These are phyloP conservation scores for Vairimorpha apis DNA, from an alignment of 371 early-diverging fungal species.

Conservation along the genomic window DNA sequence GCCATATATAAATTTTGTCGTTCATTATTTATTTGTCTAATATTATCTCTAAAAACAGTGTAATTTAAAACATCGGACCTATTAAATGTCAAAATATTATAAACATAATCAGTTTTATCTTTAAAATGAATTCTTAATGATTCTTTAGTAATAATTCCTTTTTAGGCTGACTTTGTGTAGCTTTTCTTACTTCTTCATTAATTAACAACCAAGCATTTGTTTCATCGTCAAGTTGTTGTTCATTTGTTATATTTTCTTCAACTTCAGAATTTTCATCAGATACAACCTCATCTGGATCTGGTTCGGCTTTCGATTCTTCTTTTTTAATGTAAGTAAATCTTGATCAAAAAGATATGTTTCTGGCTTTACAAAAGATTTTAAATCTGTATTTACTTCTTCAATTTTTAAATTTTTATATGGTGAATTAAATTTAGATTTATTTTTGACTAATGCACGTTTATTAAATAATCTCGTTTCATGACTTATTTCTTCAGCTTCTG, in stretches of 20 bases:
- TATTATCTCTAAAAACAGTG: conserved; percentile 57
- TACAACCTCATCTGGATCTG: neutral
- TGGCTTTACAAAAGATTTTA: neutral
- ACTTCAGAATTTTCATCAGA: neutral
- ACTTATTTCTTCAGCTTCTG: conserved; percentile 9
- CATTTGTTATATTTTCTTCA: neutral
- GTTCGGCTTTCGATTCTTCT: neutral
- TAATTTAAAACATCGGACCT: conserved; percentile 49
- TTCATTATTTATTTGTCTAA: conserved; percentile 61
- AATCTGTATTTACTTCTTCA: no score
- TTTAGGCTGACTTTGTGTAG: conserved; percentile 9
- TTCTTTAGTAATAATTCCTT: conserved; percentile 45
- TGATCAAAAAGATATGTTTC: neutral
- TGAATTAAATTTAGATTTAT: neutral
- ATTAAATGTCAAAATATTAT: conserved; percentile 55
- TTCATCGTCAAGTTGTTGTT: conserved; percentile 2
- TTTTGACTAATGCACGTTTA: neutral
- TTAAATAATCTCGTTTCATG: conserved; percentile 7
- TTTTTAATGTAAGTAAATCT: neutral
- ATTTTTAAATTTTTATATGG: neutral
- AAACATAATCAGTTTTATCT: conserved; percentile 42
- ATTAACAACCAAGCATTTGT: neutral
- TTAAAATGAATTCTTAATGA: conserved; percentile 45
- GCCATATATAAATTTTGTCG: conserved; percentile 56
- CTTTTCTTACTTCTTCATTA: conserved; percentile 10